A percentile compares a stretch with the other conserved stretches of the same genome.
These are phyloP conservation scores for Lichtheimia corymbifera DNA, from an alignment of 371 early-diverging fungal genomes.

Conservation along the genomic window DNA sequence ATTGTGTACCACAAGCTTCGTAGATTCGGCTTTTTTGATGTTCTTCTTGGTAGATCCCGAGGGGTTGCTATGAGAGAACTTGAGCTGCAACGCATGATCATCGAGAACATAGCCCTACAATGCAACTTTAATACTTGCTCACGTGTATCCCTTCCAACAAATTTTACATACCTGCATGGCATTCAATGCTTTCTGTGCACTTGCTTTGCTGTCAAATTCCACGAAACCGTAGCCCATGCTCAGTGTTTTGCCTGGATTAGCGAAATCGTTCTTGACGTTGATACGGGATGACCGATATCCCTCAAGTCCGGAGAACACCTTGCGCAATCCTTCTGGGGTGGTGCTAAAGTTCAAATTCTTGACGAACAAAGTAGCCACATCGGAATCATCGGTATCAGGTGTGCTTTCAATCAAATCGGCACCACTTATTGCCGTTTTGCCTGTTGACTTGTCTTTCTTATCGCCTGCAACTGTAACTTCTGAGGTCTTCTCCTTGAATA, in stretches of 20 bases:
- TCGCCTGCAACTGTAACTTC: not conserved
- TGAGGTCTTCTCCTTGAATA: conserved; percentile 61
- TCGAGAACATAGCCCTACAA: conserved; percentile 75
- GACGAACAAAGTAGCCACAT: conserved; percentile 81
- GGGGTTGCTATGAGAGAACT: conserved; percentile 83
- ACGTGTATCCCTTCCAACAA: too few relatives aligned
- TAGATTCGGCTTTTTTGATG: conserved; percentile 46
- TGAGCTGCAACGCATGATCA: conserved; percentile 83
- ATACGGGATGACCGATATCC: conserved; percentile 81
- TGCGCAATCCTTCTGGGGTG: conserved; percentile 69
- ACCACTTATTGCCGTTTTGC: conserved; percentile 35
- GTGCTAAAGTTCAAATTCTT: conserved; percentile 95
- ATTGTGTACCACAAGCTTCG: conserved; percentile 96
- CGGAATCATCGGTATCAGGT: conserved; percentile 48
- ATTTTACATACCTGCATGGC: conserved; percentile 63
- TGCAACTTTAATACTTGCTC: too few relatives aligned
- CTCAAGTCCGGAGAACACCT: conserved; percentile 68
- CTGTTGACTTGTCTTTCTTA: conserved; percentile 21
- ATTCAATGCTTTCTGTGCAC: conserved; percentile 80
- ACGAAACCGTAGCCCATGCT: conserved; percentile 99
- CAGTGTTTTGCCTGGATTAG: conserved; percentile 69
- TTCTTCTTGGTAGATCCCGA: conserved; percentile 48
- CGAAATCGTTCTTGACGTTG: conserved; percentile 79
- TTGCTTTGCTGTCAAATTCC: conserved; percentile 79
- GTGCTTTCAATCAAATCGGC: conserved; percentile 43